These are phyloP conservation scores for Coemansia aciculifera DNA, from an alignment of 192 early-diverging fungal species.

Conservation along the genomic window DNA sequence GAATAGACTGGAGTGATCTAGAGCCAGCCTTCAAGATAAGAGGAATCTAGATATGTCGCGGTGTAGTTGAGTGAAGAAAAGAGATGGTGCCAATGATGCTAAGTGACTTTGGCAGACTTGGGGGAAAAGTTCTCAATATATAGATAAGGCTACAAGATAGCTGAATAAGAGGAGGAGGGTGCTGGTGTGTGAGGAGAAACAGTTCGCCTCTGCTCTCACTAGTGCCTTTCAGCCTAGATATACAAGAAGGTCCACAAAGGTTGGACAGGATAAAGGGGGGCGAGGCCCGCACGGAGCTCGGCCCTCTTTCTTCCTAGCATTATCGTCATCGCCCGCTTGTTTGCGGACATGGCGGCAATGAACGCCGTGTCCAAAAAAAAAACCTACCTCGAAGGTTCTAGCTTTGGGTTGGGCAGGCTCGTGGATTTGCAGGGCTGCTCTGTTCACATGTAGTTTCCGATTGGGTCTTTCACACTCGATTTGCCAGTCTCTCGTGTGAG, in stretches of 20 bases:
- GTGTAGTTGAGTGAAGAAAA: background rate
- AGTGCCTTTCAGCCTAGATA: background rate
- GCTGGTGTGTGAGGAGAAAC: background rate
- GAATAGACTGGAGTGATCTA: background rate
- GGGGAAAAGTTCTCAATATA: background rate
- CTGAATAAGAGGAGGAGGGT: background rate
- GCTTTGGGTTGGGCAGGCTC: background rate
- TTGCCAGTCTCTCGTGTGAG: background rate
- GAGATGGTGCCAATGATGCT: background rate
- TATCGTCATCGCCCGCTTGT: background rate
- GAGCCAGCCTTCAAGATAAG: background rate
- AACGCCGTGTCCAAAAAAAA: background rate
- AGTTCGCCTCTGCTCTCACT: background rate
- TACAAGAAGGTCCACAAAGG: background rate
- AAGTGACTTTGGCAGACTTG: background rate
- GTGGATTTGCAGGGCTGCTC: constrained; percentile 6
- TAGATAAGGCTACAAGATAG: background rate
- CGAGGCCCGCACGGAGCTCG: background rate
- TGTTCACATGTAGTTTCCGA: constrained; percentile 8
- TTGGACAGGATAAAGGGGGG: background rate
- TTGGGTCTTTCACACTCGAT: background rate
- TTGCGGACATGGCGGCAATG: background rate
- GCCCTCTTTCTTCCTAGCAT: background rate
- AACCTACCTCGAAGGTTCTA: background rate
- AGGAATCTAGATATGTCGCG: background rate